These are phyloP conservation scores for Saccharomycodes ludwigii DNA, from an alignment of 805 yeast genomes.

Conservation along the genomic window DNA sequence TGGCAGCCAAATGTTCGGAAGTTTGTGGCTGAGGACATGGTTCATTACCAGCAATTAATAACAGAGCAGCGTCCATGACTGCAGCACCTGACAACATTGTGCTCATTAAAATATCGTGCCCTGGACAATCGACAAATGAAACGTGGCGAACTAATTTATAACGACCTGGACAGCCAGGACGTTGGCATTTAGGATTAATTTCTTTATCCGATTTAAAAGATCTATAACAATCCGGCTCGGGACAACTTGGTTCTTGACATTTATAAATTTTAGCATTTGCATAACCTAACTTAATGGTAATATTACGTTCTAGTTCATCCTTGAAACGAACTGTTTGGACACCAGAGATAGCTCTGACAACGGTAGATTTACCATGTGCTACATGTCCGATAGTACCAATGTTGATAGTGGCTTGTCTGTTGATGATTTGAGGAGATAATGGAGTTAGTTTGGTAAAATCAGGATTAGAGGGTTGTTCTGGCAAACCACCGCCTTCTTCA, in stretches of 20 bases:
- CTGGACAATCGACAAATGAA: conserved; percentile 98
- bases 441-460: conserved; percentile 78
- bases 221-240: conserved; percentile 89
- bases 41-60: conserved; percentile 96
- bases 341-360: conserved; percentile 92
- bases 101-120: conserved; percentile 99
- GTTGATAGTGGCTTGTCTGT: conserved; percentile 97
- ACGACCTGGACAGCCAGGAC: conserved; percentile 81
- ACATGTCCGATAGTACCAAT: conserved; percentile 97
- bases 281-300: conserved; percentile 95
- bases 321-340: conserved; percentile 98
- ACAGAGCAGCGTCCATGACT: conserved; percentile 97
- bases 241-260: conserved; percentile 75
- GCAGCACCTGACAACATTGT: conserved; percentile 99
- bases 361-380: conserved; percentile 91
- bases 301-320: conserved; percentile 97
- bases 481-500: conserved; percentile 97
- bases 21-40: conserved; percentile 99
- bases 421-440: conserved; percentile 86
- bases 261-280: conserved; percentile 98
- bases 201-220: conserved; percentile 93
- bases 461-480: conserved; percentile 88
- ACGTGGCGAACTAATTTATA: conserved; percentile 90
- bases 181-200: conserved; percentile 82
- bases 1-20: conserved; percentile 97